Percentiles rank a stretch among this genome's conserved stretches.
These are phyloP conservation scores for Solanum piurae DNA, from an alignment of 257 asterid genomes.

Conservation along the genomic window DNA sequence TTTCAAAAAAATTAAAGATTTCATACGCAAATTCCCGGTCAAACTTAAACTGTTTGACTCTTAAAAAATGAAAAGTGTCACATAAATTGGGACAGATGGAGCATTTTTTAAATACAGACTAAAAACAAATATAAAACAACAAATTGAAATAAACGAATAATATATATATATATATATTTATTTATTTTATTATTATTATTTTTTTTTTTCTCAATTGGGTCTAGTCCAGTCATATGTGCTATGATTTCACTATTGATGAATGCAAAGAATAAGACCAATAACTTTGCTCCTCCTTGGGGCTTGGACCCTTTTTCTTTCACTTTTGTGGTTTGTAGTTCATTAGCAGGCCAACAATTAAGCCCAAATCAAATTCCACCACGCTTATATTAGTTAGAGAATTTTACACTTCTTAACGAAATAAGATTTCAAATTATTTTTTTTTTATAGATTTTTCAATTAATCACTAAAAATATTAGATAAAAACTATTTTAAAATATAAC, in stretches of 20 bases:
- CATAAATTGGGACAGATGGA: no score
- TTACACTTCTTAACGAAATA: not conserved
- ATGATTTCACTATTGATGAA: not conserved
- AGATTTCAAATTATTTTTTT: not conserved
- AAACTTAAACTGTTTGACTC: no score
- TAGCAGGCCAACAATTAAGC: not conserved
- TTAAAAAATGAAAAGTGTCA: no score
- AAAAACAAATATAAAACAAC: no score
- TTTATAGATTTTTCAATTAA: not conserved
- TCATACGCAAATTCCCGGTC: accelerated
- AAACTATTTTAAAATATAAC: not conserved
- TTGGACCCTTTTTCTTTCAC: not conserved
- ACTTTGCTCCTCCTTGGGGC: not conserved
- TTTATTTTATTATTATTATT: no score
- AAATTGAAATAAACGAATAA: no score
- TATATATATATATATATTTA: no score
- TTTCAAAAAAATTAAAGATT: no score
- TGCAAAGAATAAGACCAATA: not conserved
- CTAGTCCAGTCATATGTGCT: not conserved
- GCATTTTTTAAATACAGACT: no score
- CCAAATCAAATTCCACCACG: not conserved
- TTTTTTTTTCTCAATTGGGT: not conserved
- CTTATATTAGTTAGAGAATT: not conserved
- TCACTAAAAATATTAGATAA: not conserved
- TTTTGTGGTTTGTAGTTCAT: not conserved